phyloP scores from a whole-genome alignment of 352 stramenopile genomes.

The Phytophthora uliginosa region DNA sequence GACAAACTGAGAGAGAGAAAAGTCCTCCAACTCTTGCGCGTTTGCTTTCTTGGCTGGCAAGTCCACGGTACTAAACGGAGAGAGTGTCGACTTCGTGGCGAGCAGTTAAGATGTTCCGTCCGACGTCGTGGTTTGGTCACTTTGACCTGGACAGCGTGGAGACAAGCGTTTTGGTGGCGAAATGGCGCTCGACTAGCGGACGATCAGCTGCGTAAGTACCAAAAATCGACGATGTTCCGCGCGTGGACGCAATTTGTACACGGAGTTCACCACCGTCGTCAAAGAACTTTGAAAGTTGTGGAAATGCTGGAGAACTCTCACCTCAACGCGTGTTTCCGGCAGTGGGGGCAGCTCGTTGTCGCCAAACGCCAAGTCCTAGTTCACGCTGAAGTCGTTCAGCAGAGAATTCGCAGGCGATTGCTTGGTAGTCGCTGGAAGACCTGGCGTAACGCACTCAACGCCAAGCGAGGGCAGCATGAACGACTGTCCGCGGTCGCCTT shows the following conservation, averaged over 20 bases:
- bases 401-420: neutral
- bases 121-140: slow-evolving; percentile 7
- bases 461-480: slow-evolving; percentile 17
- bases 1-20: slow-evolving; percentile 2
- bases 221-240: slow-evolving; percentile 16
- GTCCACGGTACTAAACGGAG: neutral
- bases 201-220: slow-evolving; percentile 16
- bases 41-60: slow-evolving; percentile 22
- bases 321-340: slow-evolving; percentile 18
- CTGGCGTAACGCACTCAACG: slow-evolving; percentile 29
- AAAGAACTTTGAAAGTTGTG: neutral
- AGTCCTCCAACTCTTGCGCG: neutral
- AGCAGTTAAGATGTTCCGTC: slow-evolving; percentile 10
- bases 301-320: slow-evolving; percentile 21
- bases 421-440: slow-evolving; percentile 24
- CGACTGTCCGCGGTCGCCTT: slow-evolving; percentile 25
- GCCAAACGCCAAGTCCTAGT: slow-evolving; percentile 6
- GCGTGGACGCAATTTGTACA: slow-evolving; percentile 33
- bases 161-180: slow-evolving; percentile 18
- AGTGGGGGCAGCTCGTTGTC: slow-evolving; percentile 26
- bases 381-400: neutral
- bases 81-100: slow-evolving; percentile 14
- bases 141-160: slow-evolving; percentile 28
- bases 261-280: slow-evolving; percentile 7
- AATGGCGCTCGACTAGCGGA: slow-evolving; percentile 18